Evolutionary conservation across 257 asterid species (phyloP), one percentile per base, ranked within the genome.

Genomic region (Penstemon eatonii): DNA sequence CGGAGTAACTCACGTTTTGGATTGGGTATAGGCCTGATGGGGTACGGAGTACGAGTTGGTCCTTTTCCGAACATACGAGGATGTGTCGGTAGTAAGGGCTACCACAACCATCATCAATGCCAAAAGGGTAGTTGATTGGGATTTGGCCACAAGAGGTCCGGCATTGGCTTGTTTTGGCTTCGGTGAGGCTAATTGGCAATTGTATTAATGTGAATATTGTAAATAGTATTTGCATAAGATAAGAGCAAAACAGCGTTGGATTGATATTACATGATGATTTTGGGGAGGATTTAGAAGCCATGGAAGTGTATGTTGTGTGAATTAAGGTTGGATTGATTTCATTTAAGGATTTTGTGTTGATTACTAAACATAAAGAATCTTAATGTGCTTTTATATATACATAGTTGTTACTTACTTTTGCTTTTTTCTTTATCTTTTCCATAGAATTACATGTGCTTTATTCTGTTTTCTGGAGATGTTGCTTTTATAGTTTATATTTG

Each of bases 91-190:
- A 87, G 68, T 80, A 83, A 1, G 92, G 96, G 77, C 96, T 93
- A 56, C 99, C 97, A 5, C 99, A 90, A 52, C 97, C 99, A 66
- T 90, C 91, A 54, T 90, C 99, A 19, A 93, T 70, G 44, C 97
- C 97, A 33, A 93, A 90, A 33, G 99, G 99, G 73, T 90, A 93
- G 64, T 67, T 69, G 69, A 90, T 88, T 6, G 94, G 95, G 41
- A 88, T 70, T 38, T 66, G 79, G 33, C 97, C 97, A 57, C 99
- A 93, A 0, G 94, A 76, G 42, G 74, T 81, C 60, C 95, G 65
- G 81, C 99, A 93, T 56, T 69, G 82, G 68, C 39, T 81, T 67
- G 85, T 19, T 75, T 84, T 84, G 63, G 96, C 80, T 66, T 74
- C 67, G n/a, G 77, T 19, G 3, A 13, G 64, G 44, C 43, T 59